Percentiles rank a stretch among this genome's conserved stretches.
These are phyloP conservation scores for Themeda triandra DNA, from an alignment of 176 grass and related monocot species.

Conservation along the genomic window DNA sequence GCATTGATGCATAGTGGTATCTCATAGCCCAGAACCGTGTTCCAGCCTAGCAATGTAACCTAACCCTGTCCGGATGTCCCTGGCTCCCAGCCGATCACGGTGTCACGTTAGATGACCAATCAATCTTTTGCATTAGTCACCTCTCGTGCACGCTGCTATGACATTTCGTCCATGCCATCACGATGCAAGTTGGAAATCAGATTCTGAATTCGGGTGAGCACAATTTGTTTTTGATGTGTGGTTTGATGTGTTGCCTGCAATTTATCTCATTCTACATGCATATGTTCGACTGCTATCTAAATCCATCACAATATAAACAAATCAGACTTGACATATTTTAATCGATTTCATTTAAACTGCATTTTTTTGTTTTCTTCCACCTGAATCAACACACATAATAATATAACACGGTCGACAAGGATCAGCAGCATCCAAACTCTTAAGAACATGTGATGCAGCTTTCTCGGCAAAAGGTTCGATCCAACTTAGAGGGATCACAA, in stretches of 20 bases:
- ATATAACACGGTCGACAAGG: constrained; percentile 10
- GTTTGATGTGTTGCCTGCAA: constrained; percentile 20
- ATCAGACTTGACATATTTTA: neutral
- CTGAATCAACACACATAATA: neutral
- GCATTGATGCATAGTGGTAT: constrained; percentile 29
- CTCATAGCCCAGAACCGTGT: constrained; percentile 46
- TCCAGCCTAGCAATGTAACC: constrained; percentile 33
- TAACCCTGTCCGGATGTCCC: neutral
- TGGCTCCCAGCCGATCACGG: neutral
- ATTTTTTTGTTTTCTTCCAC: neutral
- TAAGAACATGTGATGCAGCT: neutral
- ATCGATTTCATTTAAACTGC: neutral
- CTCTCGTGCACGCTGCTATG: constrained; percentile 18
- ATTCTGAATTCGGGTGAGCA: constrained; percentile 17
- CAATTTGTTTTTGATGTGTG: neutral
- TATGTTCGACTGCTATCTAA: neutral
- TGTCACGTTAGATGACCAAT: constrained; percentile 31
- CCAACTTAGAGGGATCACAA: constrained; percentile 33
- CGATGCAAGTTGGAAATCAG: constrained; percentile 15
- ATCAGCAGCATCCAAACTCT: constrained; percentile 1
- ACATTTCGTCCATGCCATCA: constrained; percentile 19
- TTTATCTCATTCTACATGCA: constrained; percentile 10
- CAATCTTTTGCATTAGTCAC: constrained; percentile 9
- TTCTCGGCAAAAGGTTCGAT: constrained; percentile 11
- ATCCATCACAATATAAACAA: neutral